phyloP scores from a whole-genome alignment of 163 green algal genomes.

The Chloromonas sp. region DNA sequence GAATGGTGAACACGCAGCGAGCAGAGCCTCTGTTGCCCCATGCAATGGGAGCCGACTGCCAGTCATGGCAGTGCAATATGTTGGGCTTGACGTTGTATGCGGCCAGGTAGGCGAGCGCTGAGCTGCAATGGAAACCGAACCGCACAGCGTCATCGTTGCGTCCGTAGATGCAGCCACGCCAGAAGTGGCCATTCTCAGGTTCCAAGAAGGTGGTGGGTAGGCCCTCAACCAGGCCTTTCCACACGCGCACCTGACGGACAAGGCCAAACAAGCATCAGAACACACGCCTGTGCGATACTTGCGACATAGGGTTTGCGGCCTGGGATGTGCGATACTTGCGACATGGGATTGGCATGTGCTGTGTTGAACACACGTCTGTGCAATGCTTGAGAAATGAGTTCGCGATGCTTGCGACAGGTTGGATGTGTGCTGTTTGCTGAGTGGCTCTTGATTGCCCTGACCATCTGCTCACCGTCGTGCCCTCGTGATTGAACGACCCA shows the following conservation, averaged over 20 bases:
- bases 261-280: background rate
- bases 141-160: conserved; percentile 56
- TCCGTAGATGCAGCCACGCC: conserved; percentile 75
- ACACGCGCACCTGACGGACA: conserved; percentile 41
- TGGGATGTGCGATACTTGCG: too few relatives aligned
- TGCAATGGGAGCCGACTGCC: conserved; percentile 77
- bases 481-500: conserved; percentile 43
- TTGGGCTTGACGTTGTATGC: conserved; percentile 13
- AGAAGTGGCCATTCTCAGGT: conserved; percentile 86
- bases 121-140: conserved; percentile 89
- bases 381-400: too few relatives aligned
- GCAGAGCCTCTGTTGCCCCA: conserved; percentile 36
- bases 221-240: conserved; percentile 64
- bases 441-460: too few relatives aligned
- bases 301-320: too few relatives aligned
- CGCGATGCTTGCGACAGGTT: too few relatives aligned
- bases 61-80: conserved; percentile 98
- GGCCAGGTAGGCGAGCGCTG: conserved; percentile 73
- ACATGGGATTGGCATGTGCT: too few relatives aligned
- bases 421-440: too few relatives aligned
- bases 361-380: too few relatives aligned
- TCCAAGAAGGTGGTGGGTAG: conserved; percentile 79
- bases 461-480: conserved; percentile 9
- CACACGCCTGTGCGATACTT: too few relatives aligned
- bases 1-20: conserved; percentile 83